A percentile compares a stretch with the other conserved stretches of the same genome.
These are phyloP conservation scores for Yamadazyma endophytica DNA, from an alignment of 805 yeast genomes.

Conservation along the genomic window DNA sequence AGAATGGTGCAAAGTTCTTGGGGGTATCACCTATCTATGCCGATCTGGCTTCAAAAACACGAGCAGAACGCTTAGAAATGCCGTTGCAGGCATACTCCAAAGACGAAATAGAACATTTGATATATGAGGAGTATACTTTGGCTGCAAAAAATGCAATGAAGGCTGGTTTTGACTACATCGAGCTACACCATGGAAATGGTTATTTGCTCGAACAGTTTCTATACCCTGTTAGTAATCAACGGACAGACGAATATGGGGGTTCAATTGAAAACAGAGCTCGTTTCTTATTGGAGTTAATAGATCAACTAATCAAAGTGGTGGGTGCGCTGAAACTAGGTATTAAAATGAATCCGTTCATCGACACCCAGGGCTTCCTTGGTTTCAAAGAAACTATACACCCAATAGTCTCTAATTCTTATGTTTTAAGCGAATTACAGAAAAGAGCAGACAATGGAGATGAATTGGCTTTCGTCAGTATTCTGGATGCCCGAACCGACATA, in stretches of 20 bases:
- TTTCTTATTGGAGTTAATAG: slow-evolving; percentile 28
- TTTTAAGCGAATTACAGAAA: slow-evolving; percentile 26
- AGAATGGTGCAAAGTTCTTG: slow-evolving; percentile 15
- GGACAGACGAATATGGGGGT: slow-evolving; percentile 33
- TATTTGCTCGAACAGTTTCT: slow-evolving; percentile 36
- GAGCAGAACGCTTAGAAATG: slow-evolving; percentile 10
- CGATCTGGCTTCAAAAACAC: slow-evolving; percentile 11
- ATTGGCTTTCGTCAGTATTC: slow-evolving; percentile 32
- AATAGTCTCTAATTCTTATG: slow-evolving; percentile 24
- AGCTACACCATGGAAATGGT: slow-evolving; percentile 40
- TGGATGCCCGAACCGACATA: slow-evolving; percentile 11
- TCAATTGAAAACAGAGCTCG: slow-evolving; percentile 34
- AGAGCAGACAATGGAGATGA: slow-evolving; percentile 21
- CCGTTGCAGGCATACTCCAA: slow-evolving; percentile 15
- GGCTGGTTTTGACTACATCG: slow-evolving; percentile 39
- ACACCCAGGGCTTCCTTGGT: slow-evolving; percentile 9
- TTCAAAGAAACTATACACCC: slow-evolving; percentile 14
- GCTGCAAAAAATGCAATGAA: slow-evolving; percentile 26
- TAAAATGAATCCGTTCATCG: slow-evolving; percentile 30
- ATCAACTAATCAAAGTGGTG: slow-evolving; percentile 28
- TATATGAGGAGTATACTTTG: slow-evolving; percentile 15
- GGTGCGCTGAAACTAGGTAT: slow-evolving; percentile 32
- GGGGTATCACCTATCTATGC: slow-evolving; percentile 17
- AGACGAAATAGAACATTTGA: slow-evolving; percentile 20
- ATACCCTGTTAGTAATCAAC: slow-evolving; percentile 25